Evolutionary conservation across 75 land plant species (phyloP).

Genomic region (Picea glauca): DNA sequence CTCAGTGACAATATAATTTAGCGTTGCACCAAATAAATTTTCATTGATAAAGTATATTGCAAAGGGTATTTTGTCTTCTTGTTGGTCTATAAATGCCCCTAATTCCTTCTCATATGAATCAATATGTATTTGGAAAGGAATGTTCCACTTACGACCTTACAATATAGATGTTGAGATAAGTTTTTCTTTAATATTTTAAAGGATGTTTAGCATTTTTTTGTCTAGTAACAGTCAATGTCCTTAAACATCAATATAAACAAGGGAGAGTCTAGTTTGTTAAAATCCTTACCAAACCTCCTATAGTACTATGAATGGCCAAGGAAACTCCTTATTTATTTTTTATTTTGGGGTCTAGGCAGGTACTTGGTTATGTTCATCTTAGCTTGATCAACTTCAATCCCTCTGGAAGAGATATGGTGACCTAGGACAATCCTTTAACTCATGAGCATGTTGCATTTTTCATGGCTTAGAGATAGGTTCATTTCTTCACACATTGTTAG

Average conservation of each 20-base stretch:
- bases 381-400: too few species aligned
- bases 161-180: neutral
- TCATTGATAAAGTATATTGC: neutral
- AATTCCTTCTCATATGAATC: conserved; percentile 4
- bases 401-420: too few species aligned
- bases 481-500: too few species aligned
- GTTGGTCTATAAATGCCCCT: neutral
- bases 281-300: neutral
- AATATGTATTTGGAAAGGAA: neutral
- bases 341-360: too few species aligned
- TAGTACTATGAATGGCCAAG: neutral
- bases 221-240: neutral
- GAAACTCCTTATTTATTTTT: neutral
- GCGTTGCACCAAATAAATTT: neutral
- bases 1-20: neutral
- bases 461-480: too few species aligned
- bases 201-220: neutral
- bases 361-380: too few species aligned
- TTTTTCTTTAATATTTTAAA: neutral
- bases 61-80: neutral
- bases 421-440: too few species aligned
- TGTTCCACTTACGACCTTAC: neutral
- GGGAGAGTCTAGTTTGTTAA: neutral
- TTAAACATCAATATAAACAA: neutral
- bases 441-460: too few species aligned